phyloP scores from a whole-genome alignment of 345 rosid species.

The Citrus maxima region DNA sequence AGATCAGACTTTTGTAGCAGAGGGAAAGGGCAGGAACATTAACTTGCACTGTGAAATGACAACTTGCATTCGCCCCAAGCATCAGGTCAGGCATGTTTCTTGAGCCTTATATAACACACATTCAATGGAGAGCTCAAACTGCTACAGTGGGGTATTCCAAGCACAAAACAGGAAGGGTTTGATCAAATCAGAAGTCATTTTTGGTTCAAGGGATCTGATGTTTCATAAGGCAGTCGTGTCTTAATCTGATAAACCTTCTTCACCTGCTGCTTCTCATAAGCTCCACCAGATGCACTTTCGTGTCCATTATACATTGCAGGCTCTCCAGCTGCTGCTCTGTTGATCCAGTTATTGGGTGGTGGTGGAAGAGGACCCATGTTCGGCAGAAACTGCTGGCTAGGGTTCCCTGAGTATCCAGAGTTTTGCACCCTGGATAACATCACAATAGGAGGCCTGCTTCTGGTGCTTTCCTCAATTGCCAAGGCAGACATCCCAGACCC shows the following conservation, averaged over 20 bases:
- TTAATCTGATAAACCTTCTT: constrained; percentile 61
- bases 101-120: neutral
- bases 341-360: constrained; percentile 68
- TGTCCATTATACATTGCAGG: constrained; percentile 33
- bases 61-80: neutral
- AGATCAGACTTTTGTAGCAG: neutral
- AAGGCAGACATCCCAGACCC: constrained; percentile 52
- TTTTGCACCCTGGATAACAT: constrained; percentile 25
- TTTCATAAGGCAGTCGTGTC: constrained; percentile 30
- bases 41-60: neutral
- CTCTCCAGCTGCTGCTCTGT: constrained; percentile 27
- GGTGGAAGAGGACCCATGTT: constrained; percentile 44
- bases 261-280: constrained; percentile 44
- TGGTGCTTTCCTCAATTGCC: constrained; percentile 45
- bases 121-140: neutral
- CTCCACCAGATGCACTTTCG: constrained; percentile 34
- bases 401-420: constrained; percentile 25
- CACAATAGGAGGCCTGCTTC: constrained; percentile 26
- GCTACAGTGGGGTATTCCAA: neutral
- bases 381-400: constrained; percentile 36
- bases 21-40: neutral
- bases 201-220: constrained; percentile 23
- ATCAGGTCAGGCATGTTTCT: neutral
- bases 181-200: constrained; percentile 4
- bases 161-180: neutral